A percentile compares a stretch with the other conserved stretches of the same genome.
phyloP scores from a whole-genome alignment of 257 asterid species.

The Handroanthus guayacan region DNA sequence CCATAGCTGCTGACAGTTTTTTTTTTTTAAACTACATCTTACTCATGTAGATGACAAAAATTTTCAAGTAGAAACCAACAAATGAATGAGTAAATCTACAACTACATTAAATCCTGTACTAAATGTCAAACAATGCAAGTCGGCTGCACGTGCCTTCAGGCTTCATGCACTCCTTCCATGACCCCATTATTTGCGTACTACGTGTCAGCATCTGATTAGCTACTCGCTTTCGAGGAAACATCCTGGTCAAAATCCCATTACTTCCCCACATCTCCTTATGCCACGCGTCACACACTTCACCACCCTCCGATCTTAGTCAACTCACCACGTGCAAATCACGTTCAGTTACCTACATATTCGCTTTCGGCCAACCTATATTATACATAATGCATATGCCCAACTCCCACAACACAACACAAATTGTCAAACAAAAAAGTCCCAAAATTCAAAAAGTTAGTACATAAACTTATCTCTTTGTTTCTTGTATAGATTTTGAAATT shows the following conservation, averaged over 20 bases:
- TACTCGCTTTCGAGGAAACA: slow-evolving; percentile 32
- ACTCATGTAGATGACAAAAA: too few relatives aligned
- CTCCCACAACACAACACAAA: slow-evolving; percentile 19
- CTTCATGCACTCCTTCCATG: slow-evolving; percentile 24
- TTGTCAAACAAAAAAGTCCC: background rate
- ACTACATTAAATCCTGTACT: background rate
- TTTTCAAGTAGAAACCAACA: background rate
- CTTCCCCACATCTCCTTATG: slow-evolving; percentile 8
- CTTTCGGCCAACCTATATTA: slow-evolving; percentile 18
- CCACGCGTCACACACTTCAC: slow-evolving; percentile 33
- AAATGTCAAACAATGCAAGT: slow-evolving; percentile 45
- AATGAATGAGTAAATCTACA: background rate
- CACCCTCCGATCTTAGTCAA: slow-evolving; percentile 8
- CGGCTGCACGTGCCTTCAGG: slow-evolving; percentile 63
- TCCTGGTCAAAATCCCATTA: slow-evolving; percentile 19
- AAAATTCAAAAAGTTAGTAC: slow-evolving; percentile 17
- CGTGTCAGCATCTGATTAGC: slow-evolving; percentile 39
- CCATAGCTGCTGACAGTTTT: too few relatives aligned
- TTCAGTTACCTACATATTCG: slow-evolving; percentile 30
- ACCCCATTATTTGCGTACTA: slow-evolving; percentile 34
- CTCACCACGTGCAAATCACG: slow-evolving; percentile 41
- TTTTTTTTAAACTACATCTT: too few relatives aligned
- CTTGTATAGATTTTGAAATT: slow-evolving; percentile 23
- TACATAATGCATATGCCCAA: background rate
- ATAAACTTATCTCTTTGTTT: slow-evolving; percentile 2